Evolutionary conservation across 75 land plant species (phyloP), one percentile per base, ranked within the genome.

Genomic region (Selaginella tamariscina): DNA sequence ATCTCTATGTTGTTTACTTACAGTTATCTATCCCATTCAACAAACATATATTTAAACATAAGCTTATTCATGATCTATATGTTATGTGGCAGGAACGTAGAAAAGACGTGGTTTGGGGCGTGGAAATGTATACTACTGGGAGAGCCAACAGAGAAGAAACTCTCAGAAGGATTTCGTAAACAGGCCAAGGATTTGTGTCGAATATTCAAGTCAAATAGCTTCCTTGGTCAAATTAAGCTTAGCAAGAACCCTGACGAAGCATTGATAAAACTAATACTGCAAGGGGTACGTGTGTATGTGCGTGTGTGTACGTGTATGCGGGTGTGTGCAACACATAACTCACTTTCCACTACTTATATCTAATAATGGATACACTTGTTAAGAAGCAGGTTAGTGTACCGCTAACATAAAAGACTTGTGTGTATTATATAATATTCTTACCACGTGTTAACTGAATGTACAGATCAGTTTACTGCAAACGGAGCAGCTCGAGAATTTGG

Each of bases 31-130:
- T n/a, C n/a, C n/a, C n/a, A n/a, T n/a, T n/a, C n/a, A n/a, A n/a
- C n/a, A n/a, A n/a, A n/a, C n/a, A n/a, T n/a, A n/a, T n/a, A n/a
- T n/a, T n/a, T n/a, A n/a, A n/a, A n/a, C n/a, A n/a, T n/a, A n/a
- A n/a, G n/a, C n/a, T n/a, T n/a, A n/a, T n/a, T n/a, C n/a, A n/a
- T n/a, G n/a, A n/a, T n/a, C n/a, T n/a, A n/a, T n/a, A n/a, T n/a
- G n/a, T n/a, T 0, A 31, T 31, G 2, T 32, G 49, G 0, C 76
- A 93, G 89, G 65, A 60, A 72, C 29, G 69, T 93, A 68, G 98
- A 88, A 77, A 78, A 88, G 31, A 69, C 71, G 28, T 93, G 98
- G 98, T 65, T 93, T 21, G 98, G 98, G 30, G 76, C 80, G 9
- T 93, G 87, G 87, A 84, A 75, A 55, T 86, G 84, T 44, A 39